Base-by-base conservation (phyloP, 2,329 filamentous ascomycete species). In the Orbilia quercus region DNA sequence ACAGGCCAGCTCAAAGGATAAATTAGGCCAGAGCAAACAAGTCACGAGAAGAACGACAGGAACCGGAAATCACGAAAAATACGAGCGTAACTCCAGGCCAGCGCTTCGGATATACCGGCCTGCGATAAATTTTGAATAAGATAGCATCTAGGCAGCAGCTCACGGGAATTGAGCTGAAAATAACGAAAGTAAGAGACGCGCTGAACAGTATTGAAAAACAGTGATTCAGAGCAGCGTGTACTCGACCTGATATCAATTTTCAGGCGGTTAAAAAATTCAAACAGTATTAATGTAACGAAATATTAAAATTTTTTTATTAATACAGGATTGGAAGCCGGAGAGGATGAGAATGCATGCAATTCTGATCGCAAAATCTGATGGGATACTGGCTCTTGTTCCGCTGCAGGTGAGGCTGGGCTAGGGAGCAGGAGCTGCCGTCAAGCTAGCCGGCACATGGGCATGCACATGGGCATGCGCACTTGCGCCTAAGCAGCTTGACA, bases 1-100 rank as follows among this genome's bases (percentile, higher is more conserved):
- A 67, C 63, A 67, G 63, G 53, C 53, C 53, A 50, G 60, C 53
- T 65, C 53, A 18, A 34, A 59, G 63, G 63, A 53, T 67, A 67
- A 67, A 67, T 67, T 67, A 44, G 36, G 44, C 44, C 44, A 67
- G 48, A 67, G 31, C 40, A 67, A 47, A 40, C 47, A 42, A 40
- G 63, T 67, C 63, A 59, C 63, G 63, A 67, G 63, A 67, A 67
- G 36, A 28, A 51, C 45, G 14, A 40, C 57, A 51, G 45, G 58
- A 62, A 42, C 36, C 3, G 36, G 36, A 14, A 40, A 40, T 16
- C 36, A 40, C 36, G n/a, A 40, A 6, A 16, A 40, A 40, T 40
- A 14, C n/a, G 36, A 40, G n/a, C 36, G 3, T 40, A 31, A 31
- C 28, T 5, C 28, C 9, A 31, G 28, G 9, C 28, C 28, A 34